phyloP scores from a whole-genome alignment of 345 rosid genomes.

The Fremontodendron californicum region DNA sequence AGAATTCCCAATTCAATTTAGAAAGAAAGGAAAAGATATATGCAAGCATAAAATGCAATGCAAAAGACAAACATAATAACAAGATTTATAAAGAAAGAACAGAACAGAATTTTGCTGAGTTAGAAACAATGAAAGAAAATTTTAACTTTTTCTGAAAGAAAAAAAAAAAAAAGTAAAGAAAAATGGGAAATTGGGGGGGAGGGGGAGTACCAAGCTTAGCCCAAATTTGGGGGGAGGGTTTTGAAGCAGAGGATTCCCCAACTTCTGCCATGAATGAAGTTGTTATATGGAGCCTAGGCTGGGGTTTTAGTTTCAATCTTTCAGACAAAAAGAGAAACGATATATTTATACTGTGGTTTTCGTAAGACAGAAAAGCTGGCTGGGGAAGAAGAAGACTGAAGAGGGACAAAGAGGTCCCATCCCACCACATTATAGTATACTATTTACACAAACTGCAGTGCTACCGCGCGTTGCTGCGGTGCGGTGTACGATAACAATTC shows the following conservation, averaged over 20 bases:
- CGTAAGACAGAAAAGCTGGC: no score
- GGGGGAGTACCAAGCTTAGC: slow-evolving; percentile 12
- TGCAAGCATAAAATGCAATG: neutral
- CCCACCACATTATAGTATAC: no score
- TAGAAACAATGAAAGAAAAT: neutral
- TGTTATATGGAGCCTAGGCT: no score
- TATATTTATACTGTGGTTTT: no score
- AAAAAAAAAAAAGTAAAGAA: neutral
- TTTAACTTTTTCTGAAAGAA: neutral
- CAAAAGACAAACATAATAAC: neutral
- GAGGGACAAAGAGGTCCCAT: no score
- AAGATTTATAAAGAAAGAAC: neutral
- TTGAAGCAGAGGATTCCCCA: slow-evolving; percentile 18
- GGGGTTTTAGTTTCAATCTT: no score
- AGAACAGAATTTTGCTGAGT: neutral
- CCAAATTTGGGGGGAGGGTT: slow-evolving; percentile 4
- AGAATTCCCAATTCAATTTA: neutral
- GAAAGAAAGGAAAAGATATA: neutral
- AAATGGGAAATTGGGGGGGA: neutral
- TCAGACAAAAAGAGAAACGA: no score
- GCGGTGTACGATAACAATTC: no score
- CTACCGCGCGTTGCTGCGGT: no score
- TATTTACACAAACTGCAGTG: no score
- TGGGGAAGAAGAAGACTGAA: no score
- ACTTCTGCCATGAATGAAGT: slow-evolving; percentile 12